phyloP scores from a whole-genome alignment of 106 monocot species.

The Phalaenopsis equestris region DNA sequence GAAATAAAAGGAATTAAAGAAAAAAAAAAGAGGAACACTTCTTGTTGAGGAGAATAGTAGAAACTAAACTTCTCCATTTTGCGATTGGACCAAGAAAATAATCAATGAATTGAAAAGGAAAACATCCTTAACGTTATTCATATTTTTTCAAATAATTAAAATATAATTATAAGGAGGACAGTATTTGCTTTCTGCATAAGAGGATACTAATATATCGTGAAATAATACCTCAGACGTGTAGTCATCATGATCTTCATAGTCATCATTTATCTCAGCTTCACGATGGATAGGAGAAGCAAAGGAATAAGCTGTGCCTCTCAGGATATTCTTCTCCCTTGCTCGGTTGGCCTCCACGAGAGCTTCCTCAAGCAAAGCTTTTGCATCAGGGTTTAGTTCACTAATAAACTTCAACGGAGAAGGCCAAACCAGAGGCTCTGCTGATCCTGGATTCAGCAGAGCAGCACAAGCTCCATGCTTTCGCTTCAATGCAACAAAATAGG shows the following conservation, averaged over 20 bases:
- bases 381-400: slow-evolving; percentile 37
- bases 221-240: slow-evolving; percentile 31
- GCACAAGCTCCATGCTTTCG: slow-evolving; percentile 38
- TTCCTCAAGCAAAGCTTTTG: slow-evolving; percentile 35
- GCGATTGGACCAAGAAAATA: too few relatives aligned
- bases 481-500: slow-evolving; percentile 36
- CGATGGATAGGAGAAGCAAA: slow-evolving; percentile 22
- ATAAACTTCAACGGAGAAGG: slow-evolving; percentile 55
- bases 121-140: too few relatives aligned
- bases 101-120: too few relatives aligned
- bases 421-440: slow-evolving; percentile 54
- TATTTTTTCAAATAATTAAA: too few relatives aligned
- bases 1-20: too few relatives aligned
- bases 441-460: slow-evolving; percentile 41
- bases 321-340: slow-evolving; percentile 42
- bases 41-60: too few relatives aligned
- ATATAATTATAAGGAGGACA: too few relatives aligned
- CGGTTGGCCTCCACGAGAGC: slow-evolving; percentile 45
- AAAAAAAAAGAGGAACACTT: too few relatives aligned
- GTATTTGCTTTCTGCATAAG: not conserved
- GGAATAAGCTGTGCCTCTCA: slow-evolving; percentile 24
- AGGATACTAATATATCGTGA: not conserved
- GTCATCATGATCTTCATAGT: slow-evolving; percentile 18
- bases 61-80: too few relatives aligned
- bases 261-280: not conserved